Evolutionary conservation across 2,329 filamentous ascomycete genomes (phyloP).

Genomic region (Penicillium sp.): DNA sequence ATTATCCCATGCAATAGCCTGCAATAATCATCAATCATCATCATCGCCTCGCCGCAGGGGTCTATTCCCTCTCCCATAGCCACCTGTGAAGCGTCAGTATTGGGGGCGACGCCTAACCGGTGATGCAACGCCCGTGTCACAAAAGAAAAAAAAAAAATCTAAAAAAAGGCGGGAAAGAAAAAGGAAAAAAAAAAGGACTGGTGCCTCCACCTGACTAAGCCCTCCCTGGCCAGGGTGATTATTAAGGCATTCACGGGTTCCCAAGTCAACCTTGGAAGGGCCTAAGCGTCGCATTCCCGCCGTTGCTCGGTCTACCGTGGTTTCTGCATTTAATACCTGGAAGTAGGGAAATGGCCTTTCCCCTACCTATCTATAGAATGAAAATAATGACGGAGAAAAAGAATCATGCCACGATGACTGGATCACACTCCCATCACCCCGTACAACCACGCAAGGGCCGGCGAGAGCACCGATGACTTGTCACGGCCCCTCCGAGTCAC

Average conservation of each 20-base stretch:
- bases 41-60: no score
- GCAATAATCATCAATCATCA: no score
- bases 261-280: conserved; percentile 4
- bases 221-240: background rate
- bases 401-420: no score
- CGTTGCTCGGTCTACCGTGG: conserved; percentile 13
- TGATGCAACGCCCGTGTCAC: conserved; percentile 27
- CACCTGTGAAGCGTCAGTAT: no score
- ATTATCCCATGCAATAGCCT: no score
- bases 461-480: conserved; percentile 12
- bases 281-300: conserved; percentile 11
- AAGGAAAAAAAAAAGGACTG: conserved; percentile 11
- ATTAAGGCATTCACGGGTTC: background rate
- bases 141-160: conserved; percentile 14
- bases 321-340: background rate
- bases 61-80: no score
- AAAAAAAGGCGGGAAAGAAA: conserved; percentile 15
- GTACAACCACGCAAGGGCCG: conserved; percentile 27
- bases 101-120: no score
- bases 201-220: conserved; percentile 19
- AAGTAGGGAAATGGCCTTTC: no score
- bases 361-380: no score
- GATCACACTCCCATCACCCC: conserved; percentile 13
- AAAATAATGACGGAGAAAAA: no score
- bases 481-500: conserved; percentile 21